Evolutionary conservation across 148 eudicot species (phyloP).

Genomic region (Vaccinium macrocarpon): DNA sequence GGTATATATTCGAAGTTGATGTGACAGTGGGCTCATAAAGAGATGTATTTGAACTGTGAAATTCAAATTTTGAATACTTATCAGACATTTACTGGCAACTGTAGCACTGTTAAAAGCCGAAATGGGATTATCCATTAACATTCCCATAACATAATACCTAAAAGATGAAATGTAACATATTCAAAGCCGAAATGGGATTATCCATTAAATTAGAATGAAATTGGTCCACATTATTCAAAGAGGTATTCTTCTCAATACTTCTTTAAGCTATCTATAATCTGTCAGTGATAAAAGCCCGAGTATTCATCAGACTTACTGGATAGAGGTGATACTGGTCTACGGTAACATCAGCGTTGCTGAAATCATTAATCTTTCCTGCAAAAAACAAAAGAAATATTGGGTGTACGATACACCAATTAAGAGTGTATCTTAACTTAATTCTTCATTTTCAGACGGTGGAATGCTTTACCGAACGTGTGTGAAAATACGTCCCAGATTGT

Average conservation of each 20-base stretch:
- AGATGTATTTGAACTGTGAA: neutral
- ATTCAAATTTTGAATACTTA: neutral
- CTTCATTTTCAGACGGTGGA: neutral
- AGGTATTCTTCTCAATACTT: neutral
- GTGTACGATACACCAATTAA: neutral
- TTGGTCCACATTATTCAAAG: neutral
- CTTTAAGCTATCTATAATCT: neutral
- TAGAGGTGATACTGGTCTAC: slow-evolving; percentile 71
- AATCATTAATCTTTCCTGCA: slow-evolving; percentile 73
- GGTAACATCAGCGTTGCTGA: slow-evolving; percentile 90
- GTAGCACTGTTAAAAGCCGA: neutral
- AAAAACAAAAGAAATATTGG: neutral
- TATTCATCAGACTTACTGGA: slow-evolving; percentile 39
- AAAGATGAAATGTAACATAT: too few relatives aligned
- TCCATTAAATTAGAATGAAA: neutral
- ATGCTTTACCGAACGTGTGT: neutral
- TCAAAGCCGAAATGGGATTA: neutral
- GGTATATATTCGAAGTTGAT: neutral
- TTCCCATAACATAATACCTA: neutral
- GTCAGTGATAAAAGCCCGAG: neutral
- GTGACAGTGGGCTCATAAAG: neutral
- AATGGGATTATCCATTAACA: neutral
- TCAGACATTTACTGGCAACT: neutral
- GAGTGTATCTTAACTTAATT: neutral
- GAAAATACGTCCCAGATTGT: slow-evolving; percentile 2